These are phyloP conservation scores for Triticum monococcum DNA, from an alignment of 176 grass and related monocot genomes.

Conservation along the genomic window DNA sequence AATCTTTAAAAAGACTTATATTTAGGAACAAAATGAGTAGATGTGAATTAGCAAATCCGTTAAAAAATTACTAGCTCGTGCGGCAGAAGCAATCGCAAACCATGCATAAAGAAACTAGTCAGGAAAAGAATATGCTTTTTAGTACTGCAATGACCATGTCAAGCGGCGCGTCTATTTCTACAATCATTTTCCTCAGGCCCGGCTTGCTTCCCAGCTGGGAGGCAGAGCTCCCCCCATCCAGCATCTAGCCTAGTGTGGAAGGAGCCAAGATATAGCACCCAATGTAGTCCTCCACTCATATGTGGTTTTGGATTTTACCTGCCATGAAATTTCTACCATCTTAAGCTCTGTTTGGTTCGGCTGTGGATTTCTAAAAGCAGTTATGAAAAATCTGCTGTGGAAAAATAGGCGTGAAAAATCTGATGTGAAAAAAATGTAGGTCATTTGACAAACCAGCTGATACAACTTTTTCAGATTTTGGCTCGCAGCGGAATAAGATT, in stretches of 20 bases:
- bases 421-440: too few species aligned
- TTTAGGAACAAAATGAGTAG: too few species aligned
- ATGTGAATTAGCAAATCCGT: too few species aligned
- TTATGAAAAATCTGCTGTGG: too few species aligned
- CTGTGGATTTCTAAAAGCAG: too few species aligned
- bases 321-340: too few species aligned
- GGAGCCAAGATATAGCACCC: constrained; percentile 10
- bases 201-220: constrained; percentile 33
- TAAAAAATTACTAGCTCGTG: background rate
- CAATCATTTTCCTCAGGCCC: constrained; percentile 9
- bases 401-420: too few species aligned
- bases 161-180: background rate
- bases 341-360: too few species aligned
- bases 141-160: background rate
- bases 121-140: background rate
- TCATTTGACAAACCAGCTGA: too few species aligned
- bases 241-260: constrained; percentile 22
- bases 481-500: too few species aligned
- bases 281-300: background rate
- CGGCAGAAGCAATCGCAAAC: background rate
- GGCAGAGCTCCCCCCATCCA: background rate
- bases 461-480: too few species aligned
- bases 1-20: too few species aligned
- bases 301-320: background rate
- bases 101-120: background rate